Evolutionary conservation across 2,329 filamentous ascomycete genomes (phyloP), one percentile per base, ranked within the genome.

Genomic region (Pyrenochaeta sp.): DNA sequence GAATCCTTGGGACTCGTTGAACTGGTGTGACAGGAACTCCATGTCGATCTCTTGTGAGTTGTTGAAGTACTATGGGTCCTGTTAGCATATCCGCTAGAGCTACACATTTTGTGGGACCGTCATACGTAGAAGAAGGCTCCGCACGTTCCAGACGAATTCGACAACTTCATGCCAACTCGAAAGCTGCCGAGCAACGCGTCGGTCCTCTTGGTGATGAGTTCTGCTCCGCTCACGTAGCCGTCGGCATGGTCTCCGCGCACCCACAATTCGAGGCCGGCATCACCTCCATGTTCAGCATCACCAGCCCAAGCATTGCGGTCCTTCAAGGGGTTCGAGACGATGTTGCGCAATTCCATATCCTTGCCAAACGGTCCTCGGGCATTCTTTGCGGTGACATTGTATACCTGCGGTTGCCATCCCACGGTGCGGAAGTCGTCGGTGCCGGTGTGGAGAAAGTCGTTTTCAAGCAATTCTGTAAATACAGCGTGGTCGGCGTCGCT

Each of bases 41-140:
- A 92, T 84, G 65, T 92, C 88, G 58, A 92, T 90, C 61, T 92
- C 88, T 61, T 89, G 85, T 1, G 86, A 87, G 68, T 92, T 84
- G 67, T 90, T 89, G 72, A 82, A 83, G 68, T 89, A 91, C 87
- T 89, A 49, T 26, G 22, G 2, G 23, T 27, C 13, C n/a, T n/a
- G 40, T 58, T 49, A 62, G 53, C 26, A 28, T 22, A 28, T 26
- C 1, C 7, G 29, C 11, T 10, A 8, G 4, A 15, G 23, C n/a
- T n/a, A n/a, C n/a, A n/a, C n/a, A n/a, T n/a, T n/a, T n/a, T n/a
- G n/a, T 13, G 9, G 15, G 17, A 15, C 11, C 14, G 30, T 14
- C 72, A 44, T 71, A 89, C 85, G 84, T 87, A 93, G 71, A 91
- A 92, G 72, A 92, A 91, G 6, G 88, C 88, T 20, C 82, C 84